A percentile compares a stretch with the other conserved stretches of the same genome.
These are phyloP conservation scores for Aureobasidium uvarum DNA, from an alignment of 2,329 filamentous ascomycete species.

Conservation along the genomic window DNA sequence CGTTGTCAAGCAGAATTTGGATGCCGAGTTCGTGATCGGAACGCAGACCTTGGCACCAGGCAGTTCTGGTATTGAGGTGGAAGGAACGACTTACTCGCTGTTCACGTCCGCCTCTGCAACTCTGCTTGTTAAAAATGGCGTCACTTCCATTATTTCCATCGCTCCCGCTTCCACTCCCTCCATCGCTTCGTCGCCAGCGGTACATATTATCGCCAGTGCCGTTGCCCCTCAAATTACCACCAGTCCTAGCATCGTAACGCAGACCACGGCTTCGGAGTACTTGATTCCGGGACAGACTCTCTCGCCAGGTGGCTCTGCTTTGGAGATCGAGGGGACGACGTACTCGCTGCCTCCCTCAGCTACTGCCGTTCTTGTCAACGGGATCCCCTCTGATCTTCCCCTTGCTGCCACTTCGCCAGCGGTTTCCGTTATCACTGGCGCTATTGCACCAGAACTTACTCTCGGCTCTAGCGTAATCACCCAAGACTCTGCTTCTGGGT, in stretches of 20 bases:
- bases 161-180: no score
- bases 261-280: conserved; percentile 25
- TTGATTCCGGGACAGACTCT: conserved; percentile 27
- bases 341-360: conserved; percentile 35
- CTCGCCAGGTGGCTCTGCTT: conserved; percentile 16
- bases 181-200: background rate
- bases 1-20: conserved; percentile 27
- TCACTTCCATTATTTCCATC: no score
- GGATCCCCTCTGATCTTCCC: background rate
- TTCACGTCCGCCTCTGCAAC: background rate
- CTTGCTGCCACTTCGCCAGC: background rate
- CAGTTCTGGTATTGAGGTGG: conserved; percentile 19
- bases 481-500: background rate
- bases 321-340: conserved; percentile 27
- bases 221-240: background rate
- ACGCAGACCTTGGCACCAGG: conserved; percentile 26
- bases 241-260: conserved; percentile 25
- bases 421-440: background rate
- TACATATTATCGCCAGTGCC: background rate
- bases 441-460: background rate
- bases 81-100: conserved; percentile 29
- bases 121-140: background rate
- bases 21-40: conserved; percentile 26
- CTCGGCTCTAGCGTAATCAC: background rate
- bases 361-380: background rate